Base-by-base conservation (phyloP, 202 grass and related monocot species). In the Zoysia matrella region DNA sequence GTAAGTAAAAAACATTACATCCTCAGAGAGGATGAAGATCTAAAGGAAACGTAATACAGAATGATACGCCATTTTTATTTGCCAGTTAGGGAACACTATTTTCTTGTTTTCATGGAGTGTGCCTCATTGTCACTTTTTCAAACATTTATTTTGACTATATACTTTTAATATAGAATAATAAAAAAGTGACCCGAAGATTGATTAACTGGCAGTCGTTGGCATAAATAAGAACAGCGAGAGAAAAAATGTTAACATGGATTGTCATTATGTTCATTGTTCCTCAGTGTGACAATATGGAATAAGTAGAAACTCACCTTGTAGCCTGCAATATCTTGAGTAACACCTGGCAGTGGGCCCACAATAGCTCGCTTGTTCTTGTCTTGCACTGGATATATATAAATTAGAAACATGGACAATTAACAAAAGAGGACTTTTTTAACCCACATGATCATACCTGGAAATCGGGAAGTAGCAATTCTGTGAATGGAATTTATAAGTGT, bases 241-340 rank as follows among this genome's bases (percentile, higher is more conserved):
- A 16, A 6, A 58, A 6, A 58, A 58, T 9, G 36, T 36, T 54
- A 54, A 69, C 54, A 82, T 71, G n/a, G 4, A 40, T 57, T 63
- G 51, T 61, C 6, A 83, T 30, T 12, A 67, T 13, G n/a, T 82
- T 61, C 14, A 58, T 84, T 52, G 14, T 11, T 81, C 43, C 60
- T 44, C 51, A 52, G 77, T 36, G 6, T 13, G 58, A 75, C 39
- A 56, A 51, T 70, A 76, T 15, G 0, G 7, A 64, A 69, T 22
- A 0, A 63, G 7, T 46, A 42, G 12, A 46, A 77, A 57, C 47
- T 73, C 63, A 95, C 92, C 88, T 98, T 98, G 76, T 85, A 98
- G 65, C 95, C 95, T 69, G 95, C 89, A 91, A 98, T 98, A 85
- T 98, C 95, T 86, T 93, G 86, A 78, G 95, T 98, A 49, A 98